These are phyloP conservation scores for Phytophthora idaei DNA, from an alignment of 352 stramenopile genomes.

Conservation along the genomic window DNA sequence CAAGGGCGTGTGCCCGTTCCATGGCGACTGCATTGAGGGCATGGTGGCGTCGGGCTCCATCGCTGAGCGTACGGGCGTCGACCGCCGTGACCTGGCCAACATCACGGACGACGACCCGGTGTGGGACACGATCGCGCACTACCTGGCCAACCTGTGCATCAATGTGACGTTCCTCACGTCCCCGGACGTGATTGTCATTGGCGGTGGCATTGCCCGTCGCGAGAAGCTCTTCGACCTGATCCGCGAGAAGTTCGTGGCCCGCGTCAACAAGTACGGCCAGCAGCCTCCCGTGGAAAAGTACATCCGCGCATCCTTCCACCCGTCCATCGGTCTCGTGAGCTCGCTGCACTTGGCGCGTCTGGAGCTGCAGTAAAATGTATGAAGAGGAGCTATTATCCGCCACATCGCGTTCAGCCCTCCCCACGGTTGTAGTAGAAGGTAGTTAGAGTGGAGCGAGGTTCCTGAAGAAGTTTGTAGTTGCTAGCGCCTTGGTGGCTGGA, in stretches of 20 bases:
- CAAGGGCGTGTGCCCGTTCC: slow-evolving; percentile 89
- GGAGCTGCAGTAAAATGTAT: slow-evolving; percentile 46
- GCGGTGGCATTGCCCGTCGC: slow-evolving; percentile 94
- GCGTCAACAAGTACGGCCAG: slow-evolving; percentile 81
- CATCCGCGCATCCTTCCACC: slow-evolving; percentile 87
- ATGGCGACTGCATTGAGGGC: slow-evolving; percentile 93
- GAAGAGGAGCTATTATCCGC: slow-evolving; percentile 7
- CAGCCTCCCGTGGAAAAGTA: slow-evolving; percentile 76
- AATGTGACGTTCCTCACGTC: slow-evolving; percentile 94
- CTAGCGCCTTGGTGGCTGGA: slow-evolving; percentile 16
- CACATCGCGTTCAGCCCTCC: slow-evolving; percentile 1
- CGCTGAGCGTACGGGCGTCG: slow-evolving; percentile 82
- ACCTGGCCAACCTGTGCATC: slow-evolving; percentile 94
- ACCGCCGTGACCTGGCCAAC: slow-evolving; percentile 66
- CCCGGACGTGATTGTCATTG: slow-evolving; percentile 95
- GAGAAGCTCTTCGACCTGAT: slow-evolving; percentile 84
- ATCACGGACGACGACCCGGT: slow-evolving; percentile 90
- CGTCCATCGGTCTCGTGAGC: slow-evolving; percentile 82
- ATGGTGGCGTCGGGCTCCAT: slow-evolving; percentile 92
- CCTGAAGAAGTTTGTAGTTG: slow-evolving; percentile 20
- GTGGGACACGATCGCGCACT: slow-evolving; percentile 95
- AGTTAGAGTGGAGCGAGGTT: slow-evolving; percentile 23
- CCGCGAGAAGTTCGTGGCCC: slow-evolving; percentile 78
- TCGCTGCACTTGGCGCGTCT: slow-evolving; percentile 82
- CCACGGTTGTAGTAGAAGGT: slow-evolving; percentile 36